Evolutionary conservation across 1,284 basidiomycete genomes (phyloP).

Genomic region (Ustilago cynodontis): DNA sequence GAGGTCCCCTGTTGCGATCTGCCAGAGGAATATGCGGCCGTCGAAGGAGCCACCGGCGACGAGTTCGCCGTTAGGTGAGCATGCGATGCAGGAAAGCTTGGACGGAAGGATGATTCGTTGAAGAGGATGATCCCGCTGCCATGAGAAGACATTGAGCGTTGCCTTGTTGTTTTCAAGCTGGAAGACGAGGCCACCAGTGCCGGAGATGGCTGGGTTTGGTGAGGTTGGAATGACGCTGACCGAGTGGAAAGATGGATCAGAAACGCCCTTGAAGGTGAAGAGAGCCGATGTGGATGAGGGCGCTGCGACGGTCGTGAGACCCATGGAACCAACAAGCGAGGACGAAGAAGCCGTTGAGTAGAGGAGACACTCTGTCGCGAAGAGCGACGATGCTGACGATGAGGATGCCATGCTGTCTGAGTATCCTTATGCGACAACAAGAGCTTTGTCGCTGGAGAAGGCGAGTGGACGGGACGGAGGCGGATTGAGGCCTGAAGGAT

Average conservation of each 20-base stretch:
- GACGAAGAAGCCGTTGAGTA: constrained; percentile 56
- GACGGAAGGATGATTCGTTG: constrained; percentile 90
- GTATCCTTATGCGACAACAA: not conserved
- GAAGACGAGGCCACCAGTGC: constrained; percentile 81
- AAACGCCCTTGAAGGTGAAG: constrained; percentile 57
- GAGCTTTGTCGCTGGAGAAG: not conserved
- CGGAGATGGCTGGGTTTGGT: constrained; percentile 74
- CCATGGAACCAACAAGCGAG: constrained; percentile 47
- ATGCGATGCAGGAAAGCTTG: constrained; percentile 81
- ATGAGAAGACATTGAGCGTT: constrained; percentile 82
- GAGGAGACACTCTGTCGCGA: constrained; percentile 56
- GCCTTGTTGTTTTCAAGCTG: constrained; percentile 83
- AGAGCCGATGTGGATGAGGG: constrained; percentile 54
- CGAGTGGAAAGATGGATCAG: constrained; percentile 51
- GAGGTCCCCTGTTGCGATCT: constrained; percentile 89
- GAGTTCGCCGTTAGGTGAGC: constrained; percentile 80
- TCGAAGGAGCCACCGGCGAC: constrained; percentile 88
- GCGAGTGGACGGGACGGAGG: no score
- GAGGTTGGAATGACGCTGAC: constrained; percentile 42
- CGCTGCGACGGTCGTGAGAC: constrained; percentile 47
- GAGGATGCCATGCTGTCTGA: constrained; percentile 24
- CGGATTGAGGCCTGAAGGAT: no score
- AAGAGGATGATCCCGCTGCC: constrained; percentile 77
- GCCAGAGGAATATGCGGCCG: constrained; percentile 94
- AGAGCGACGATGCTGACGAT: constrained; percentile 46